These are phyloP conservation scores for Gelatoporia subvermispora DNA, from an alignment of 768 basidiomycete species.

Conservation along the genomic window DNA sequence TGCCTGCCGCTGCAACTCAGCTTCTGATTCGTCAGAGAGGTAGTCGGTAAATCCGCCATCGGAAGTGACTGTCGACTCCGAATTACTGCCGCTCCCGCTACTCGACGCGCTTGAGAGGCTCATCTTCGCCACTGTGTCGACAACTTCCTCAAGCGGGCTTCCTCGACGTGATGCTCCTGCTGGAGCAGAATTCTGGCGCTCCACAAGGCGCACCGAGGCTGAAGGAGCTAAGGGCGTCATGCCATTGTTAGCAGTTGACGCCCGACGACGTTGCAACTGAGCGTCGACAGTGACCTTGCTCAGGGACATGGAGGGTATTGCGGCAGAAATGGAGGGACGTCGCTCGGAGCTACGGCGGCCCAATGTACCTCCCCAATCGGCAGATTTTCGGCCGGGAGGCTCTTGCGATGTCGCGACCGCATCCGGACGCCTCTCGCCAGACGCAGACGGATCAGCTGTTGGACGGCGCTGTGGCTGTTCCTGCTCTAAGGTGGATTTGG, in stretches of 20 bases:
- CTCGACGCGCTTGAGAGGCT: constrained; percentile 35
- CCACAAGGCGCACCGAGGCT: constrained; percentile 7
- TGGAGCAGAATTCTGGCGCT: constrained; percentile 15
- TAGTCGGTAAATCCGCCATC: constrained; percentile 90
- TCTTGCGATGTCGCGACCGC: constrained; percentile 44
- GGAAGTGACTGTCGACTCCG: constrained; percentile 76
- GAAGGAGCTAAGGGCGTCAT: background rate
- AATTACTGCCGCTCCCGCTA: constrained; percentile 53
- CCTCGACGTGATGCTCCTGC: constrained; percentile 9
- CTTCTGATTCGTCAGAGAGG: constrained; percentile 89
- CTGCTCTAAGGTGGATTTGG: constrained; percentile 43
- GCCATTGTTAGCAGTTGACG: constrained; percentile 10
- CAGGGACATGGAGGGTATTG: constrained; percentile 27
- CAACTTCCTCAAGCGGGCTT: constrained; percentile 25
- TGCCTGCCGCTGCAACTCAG: constrained; percentile 80
- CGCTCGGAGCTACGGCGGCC: constrained; percentile 44
- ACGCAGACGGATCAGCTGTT: constrained; percentile 26
- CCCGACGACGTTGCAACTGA: constrained; percentile 20
- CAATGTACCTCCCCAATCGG: constrained; percentile 48
- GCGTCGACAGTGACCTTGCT: constrained; percentile 34
- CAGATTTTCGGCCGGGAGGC: constrained; percentile 55
- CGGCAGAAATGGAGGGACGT: constrained; percentile 41
- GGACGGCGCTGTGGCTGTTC: constrained; percentile 43
- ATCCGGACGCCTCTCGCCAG: constrained; percentile 46
- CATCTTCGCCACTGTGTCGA: constrained; percentile 31